A percentile compares a stretch with the other conserved stretches of the same genome.
Conservation (phyloP, 1,284 basidiomycete species). For the Amylostereum chailletii region DNA sequence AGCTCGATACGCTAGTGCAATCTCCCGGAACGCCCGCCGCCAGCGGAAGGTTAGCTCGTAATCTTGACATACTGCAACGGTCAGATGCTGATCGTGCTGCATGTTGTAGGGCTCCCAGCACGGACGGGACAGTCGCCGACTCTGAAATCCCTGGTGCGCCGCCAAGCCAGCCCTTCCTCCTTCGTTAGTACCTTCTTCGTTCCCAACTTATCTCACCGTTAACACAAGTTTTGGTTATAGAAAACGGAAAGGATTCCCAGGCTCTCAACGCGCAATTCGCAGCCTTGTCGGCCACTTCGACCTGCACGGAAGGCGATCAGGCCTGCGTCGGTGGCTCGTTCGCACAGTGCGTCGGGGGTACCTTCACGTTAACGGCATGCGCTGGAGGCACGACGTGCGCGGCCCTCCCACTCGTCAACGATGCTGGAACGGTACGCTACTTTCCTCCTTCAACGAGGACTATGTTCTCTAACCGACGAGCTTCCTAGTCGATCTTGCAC, state of each 20-base stretch:
- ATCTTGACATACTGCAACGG: too few species aligned
- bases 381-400: slow-evolving; percentile 32
- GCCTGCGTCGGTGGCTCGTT: slow-evolving; percentile 25
- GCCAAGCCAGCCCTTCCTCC: too few species aligned
- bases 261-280: slow-evolving; percentile 41
- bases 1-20: slow-evolving; percentile 27
- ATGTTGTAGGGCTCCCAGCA: too few species aligned
- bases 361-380: slow-evolving; percentile 36
- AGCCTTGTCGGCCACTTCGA: slow-evolving; percentile 30
- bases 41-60: too few species aligned
- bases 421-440: slow-evolving; percentile 30
- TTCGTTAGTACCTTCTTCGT: too few species aligned
- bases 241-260: slow-evolving; percentile 29
- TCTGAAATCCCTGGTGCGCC: too few species aligned
- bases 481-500: slow-evolving; percentile 39
- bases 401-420: slow-evolving; percentile 53
- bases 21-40: slow-evolving; percentile 2
- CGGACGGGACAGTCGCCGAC: too few species aligned
- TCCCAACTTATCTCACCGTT: too few species aligned
- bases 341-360: slow-evolving; percentile 35
- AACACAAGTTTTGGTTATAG: too few species aligned
- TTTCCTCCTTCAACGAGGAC: too few species aligned
- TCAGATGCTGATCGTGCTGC: too few species aligned
- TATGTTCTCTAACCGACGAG: too few species aligned
- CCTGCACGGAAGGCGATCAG: slow-evolving; percentile 34